Conservation (phyloP, 805 yeast genomes). For the Maudiozyma saulgeensis region DNA sequence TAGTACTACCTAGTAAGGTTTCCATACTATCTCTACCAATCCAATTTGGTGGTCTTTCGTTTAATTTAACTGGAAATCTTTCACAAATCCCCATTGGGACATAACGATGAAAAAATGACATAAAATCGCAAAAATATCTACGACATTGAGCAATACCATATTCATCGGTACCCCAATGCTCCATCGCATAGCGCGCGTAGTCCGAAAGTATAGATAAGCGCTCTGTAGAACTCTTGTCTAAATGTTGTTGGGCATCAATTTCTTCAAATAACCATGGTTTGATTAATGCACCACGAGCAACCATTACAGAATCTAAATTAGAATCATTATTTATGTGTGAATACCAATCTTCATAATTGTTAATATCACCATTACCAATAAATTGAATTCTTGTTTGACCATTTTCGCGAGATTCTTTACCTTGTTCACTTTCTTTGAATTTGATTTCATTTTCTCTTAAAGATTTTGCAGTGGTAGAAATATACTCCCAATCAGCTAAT, state of each 20-base stretch:
- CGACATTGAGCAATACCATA: conserved; percentile 85
- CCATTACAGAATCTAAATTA: conserved; percentile 88
- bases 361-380: conserved; percentile 92
- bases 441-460: conserved; percentile 50
- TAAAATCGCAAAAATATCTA: conserved; percentile 85
- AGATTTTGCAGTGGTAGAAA: conserved; percentile 59
- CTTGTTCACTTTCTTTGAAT: conserved; percentile 54
- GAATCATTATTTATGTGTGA: conserved; percentile 41
- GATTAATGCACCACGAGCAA: conserved; percentile 94
- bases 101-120: conserved; percentile 89
- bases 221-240: conserved; percentile 86
- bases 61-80: conserved; percentile 75
- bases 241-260: conserved; percentile 75
- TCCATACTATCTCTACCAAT: conserved; percentile 87
- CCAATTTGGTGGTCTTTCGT: conserved; percentile 93
- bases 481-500: conserved; percentile 89
- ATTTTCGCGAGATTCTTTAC: conserved; percentile 49
- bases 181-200: conserved; percentile 73
- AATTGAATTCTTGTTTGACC: conserved; percentile 58
- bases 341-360: conserved; percentile 82
- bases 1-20: conserved; percentile 74
- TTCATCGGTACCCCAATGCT: conserved; percentile 97
- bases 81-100: conserved; percentile 91
- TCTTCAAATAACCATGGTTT: conserved; percentile 99
- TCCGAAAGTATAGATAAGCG: conserved; percentile 65